A percentile compares a stretch with the other conserved stretches of the same genome.
These are phyloP conservation scores for Cyclotella baltica DNA, from an alignment of 108 stramenopile species.

Conservation along the genomic window DNA sequence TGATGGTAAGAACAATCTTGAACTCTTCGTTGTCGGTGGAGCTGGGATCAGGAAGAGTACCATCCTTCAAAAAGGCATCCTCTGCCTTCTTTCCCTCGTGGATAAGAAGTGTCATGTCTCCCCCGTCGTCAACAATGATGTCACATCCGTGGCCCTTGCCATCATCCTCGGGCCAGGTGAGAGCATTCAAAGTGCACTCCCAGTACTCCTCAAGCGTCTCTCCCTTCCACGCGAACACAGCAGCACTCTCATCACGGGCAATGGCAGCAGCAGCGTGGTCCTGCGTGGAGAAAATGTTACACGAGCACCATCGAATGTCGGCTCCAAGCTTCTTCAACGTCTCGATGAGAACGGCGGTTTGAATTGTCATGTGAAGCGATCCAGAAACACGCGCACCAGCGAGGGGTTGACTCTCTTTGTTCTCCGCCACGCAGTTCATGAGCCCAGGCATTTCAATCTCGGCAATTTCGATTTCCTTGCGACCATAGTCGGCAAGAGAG, in stretches of 20 bases:
- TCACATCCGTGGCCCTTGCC: slow-evolving; percentile 99
- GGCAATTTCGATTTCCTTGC: slow-evolving; percentile 99
- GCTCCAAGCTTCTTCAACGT: slow-evolving; percentile 96
- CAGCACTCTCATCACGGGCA: slow-evolving; percentile 97
- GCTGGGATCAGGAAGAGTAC: slow-evolving; percentile 96
- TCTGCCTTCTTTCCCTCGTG: slow-evolving; percentile 99
- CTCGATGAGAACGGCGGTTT: slow-evolving; percentile 99
- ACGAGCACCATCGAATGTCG: slow-evolving; percentile 99
- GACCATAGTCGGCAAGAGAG: slow-evolving; percentile 99
- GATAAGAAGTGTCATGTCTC: slow-evolving; percentile 99
- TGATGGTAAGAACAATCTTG: slow-evolving; percentile 98
- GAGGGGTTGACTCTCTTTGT: slow-evolving; percentile 83
- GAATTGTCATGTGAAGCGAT: slow-evolving; percentile 99
- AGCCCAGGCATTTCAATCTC: slow-evolving; percentile 99
- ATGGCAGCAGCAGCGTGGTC: slow-evolving; percentile 99
- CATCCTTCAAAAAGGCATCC: slow-evolving; percentile 94
- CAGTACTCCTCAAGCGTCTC: slow-evolving; percentile 99
- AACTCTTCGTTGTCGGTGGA: slow-evolving; percentile 99
- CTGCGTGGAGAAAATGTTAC: slow-evolving; percentile 99
- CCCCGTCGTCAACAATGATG: slow-evolving; percentile 99
- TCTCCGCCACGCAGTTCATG: slow-evolving; percentile 97
- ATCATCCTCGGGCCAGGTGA: slow-evolving; percentile 97
- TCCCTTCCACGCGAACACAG: slow-evolving; percentile 99
- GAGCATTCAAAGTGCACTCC: slow-evolving; percentile 98
- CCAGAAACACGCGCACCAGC: slow-evolving; percentile 95